Evolutionary conservation across 371 early-diverging fungal species (phyloP), one percentile per base, ranked within the genome.

Genomic region (Choanephora cucurbitarum): DNA sequence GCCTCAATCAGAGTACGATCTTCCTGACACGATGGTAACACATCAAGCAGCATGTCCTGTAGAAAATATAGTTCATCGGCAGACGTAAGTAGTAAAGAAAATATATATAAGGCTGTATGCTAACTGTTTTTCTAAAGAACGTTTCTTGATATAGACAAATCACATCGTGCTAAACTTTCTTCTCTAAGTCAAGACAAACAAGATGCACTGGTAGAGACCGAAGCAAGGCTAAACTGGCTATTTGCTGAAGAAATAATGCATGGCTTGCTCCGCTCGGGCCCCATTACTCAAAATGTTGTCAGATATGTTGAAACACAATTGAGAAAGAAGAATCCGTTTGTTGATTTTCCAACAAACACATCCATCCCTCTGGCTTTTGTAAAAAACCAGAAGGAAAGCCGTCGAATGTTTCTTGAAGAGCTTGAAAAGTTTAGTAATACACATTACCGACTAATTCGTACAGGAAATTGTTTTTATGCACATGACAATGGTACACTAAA

Each of bases 211-310:
- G 64, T 73, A 0, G 86, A 87, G 49, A 84, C 86, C 0, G 79
- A 82, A 44, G 69, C 79, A 6, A 65, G 84, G 23, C 56, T 92
- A 10, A 81, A 83, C 1, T 81, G 81, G 82, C 60, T 90, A 0
- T 75, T 90, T 40, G 86, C 88, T 39, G 89, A 91, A 55, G 91
- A 91, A 67, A 81, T 91, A 13, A 85, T 92, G 81, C 85, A 89
- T 55, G 83, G 84, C 1, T 59, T 92, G 8, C 65, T 92, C 42
- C 75, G 81, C 15, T 70, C 85, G 18, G 68, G 79, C 0, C 85
- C 84, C 1, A 69, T 87, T 0, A 80, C 81, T 0, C 62, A 73
- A 31, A 68, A 77, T 10, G 81, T 86, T 0, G 58, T 90, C 18
- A 70, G 74, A 7, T 82, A 82, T 54, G 79, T 90, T 19, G 84